These are phyloP conservation scores for Candida smagusa DNA, from an alignment of 1,139 yeast genomes.

Conservation along the genomic window DNA sequence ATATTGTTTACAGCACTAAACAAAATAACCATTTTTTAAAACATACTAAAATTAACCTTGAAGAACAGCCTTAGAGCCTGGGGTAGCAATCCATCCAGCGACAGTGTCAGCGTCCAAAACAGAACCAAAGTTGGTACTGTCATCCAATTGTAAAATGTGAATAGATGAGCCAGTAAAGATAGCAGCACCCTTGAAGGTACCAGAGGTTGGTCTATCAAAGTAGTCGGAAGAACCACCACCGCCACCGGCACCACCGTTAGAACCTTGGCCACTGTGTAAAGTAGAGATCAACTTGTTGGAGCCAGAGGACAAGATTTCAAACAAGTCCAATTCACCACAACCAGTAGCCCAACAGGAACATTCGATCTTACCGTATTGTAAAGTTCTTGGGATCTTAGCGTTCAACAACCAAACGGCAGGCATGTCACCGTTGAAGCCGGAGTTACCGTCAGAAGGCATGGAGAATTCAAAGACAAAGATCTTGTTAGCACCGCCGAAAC, in stretches of 20 bases:
- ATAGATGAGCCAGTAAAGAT: slow-evolving; percentile 56
- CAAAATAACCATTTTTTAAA: not conserved
- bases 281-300: slow-evolving; percentile 74
- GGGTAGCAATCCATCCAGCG: slow-evolving; percentile 46
- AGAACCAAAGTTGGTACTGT: slow-evolving; percentile 44
- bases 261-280: slow-evolving; percentile 79
- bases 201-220: slow-evolving; percentile 76
- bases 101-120: slow-evolving; percentile 55
- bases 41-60: slow-evolving; percentile 5
- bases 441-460: slow-evolving; percentile 49
- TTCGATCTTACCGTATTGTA: slow-evolving; percentile 60
- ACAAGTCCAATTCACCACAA: slow-evolving; percentile 81
- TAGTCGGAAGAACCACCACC: slow-evolving; percentile 91
- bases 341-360: slow-evolving; percentile 79
- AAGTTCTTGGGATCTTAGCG: slow-evolving; percentile 75
- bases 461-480: slow-evolving; percentile 70
- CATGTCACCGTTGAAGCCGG: slow-evolving; percentile 51
- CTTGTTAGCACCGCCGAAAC: slow-evolving; percentile 62
- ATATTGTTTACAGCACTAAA: too few species aligned
- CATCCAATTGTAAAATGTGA: slow-evolving; percentile 59
- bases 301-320: slow-evolving; percentile 69
- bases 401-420: slow-evolving; percentile 80
- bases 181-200: slow-evolving; percentile 86
- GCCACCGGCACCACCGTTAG: slow-evolving; percentile 34
- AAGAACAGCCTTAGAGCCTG: slow-evolving; percentile 48